These are phyloP conservation scores for Psilocybe cyanescens DNA, from an alignment of 768 basidiomycete species.

Conservation along the genomic window DNA sequence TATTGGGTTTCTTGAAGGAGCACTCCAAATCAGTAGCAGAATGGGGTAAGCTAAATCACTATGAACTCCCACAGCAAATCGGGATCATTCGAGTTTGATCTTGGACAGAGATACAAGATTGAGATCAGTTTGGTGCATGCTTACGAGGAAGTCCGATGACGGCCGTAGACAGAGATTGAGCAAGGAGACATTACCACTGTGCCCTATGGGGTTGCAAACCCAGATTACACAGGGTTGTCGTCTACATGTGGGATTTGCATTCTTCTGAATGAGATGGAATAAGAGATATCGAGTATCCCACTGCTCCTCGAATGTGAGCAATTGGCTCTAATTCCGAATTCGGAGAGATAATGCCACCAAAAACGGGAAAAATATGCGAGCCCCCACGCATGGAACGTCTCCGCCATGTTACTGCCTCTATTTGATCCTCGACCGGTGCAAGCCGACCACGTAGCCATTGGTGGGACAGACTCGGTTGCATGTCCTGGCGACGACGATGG, in stretches of 20 bases:
- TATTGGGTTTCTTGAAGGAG: slow-evolving; percentile 24
- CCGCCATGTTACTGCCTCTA: neutral
- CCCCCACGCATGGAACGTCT: neutral
- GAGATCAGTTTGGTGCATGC: slow-evolving; percentile 28
- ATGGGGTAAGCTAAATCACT: slow-evolving; percentile 33
- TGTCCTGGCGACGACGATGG: neutral
- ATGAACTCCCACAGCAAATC: slow-evolving; percentile 33
- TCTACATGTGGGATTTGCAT: slow-evolving; percentile 23
- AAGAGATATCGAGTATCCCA: slow-evolving; percentile 9
- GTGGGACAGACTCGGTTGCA: slow-evolving; percentile 13
- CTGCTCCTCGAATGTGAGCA: neutral
- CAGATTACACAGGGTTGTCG: slow-evolving; percentile 20
- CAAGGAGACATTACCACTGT: slow-evolving; percentile 18
- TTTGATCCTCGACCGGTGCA: neutral
- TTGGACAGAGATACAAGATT: slow-evolving; percentile 28
- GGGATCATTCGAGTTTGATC: slow-evolving; percentile 33
- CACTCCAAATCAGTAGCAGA: slow-evolving; percentile 20
- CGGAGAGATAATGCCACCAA: neutral
- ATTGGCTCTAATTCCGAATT: neutral
- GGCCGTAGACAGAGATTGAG: slow-evolving; percentile 23
- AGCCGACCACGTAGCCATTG: neutral
- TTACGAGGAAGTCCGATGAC: slow-evolving; percentile 35
- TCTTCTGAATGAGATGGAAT: slow-evolving; percentile 12
- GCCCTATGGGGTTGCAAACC: slow-evolving; percentile 31
- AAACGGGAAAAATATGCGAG: neutral